Conservation (phyloP, 495 filamentous ascomycete species). For the Oleoguttula mirabilis region DNA sequence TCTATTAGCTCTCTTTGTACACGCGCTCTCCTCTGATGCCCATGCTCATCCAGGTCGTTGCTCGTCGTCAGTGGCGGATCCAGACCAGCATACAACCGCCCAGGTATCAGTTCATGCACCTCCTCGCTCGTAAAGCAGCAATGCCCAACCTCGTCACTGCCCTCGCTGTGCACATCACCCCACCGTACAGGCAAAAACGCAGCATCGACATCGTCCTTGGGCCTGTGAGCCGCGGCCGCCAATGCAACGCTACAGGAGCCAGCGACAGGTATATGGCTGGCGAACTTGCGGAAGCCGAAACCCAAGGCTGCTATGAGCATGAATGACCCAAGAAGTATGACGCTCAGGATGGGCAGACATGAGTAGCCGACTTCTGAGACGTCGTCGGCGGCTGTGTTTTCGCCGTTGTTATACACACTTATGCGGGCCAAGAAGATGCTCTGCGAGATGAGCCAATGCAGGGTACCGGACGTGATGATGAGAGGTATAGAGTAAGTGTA, state of each 20-base stretch:
- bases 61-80: no score
- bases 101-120: constrained; percentile 5
- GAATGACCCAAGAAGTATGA: constrained; percentile 13
- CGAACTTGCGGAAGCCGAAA: constrained; percentile 17
- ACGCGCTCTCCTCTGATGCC: no score
- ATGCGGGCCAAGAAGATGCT: constrained; percentile 10
- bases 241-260: constrained; percentile 27
- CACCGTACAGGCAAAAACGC: constrained; percentile 14
- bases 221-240: constrained; percentile 26
- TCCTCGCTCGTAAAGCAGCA: constrained; percentile 11
- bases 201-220: constrained; percentile 9
- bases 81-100: constrained; percentile 6
- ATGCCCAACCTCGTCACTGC: constrained; percentile 4
- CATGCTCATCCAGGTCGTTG: no score
- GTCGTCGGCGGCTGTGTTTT: not conserved
- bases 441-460: constrained; percentile 19
- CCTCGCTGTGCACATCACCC: constrained; percentile 7
- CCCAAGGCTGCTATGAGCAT: constrained; percentile 11
- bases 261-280: constrained; percentile 25
- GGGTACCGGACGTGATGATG: constrained; percentile 1
- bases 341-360: constrained; percentile 22
- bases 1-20: no score
- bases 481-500: constrained; percentile 15
- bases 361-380: constrained; percentile 22
- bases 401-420: constrained; percentile 2